Conservation (phyloP, 345 rosid species). For the Corchorus olitorius region DNA sequence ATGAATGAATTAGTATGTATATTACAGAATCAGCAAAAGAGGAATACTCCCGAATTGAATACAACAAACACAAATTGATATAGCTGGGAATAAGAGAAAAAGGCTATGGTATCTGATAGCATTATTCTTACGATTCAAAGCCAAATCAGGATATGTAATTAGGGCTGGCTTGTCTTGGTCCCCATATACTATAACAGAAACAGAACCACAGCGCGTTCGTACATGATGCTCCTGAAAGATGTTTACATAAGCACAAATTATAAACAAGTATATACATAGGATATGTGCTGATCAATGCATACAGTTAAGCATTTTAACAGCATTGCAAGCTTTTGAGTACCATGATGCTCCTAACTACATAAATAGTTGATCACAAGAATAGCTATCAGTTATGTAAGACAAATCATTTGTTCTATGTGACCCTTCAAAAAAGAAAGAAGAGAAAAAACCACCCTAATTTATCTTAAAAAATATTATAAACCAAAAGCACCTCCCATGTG, state of each 20-base stretch:
- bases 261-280: conserved; percentile 16
- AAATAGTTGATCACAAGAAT: conserved; percentile 14
- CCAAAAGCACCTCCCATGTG: conserved; percentile 58
- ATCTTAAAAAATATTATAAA: conserved; percentile 32
- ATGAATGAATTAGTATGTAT: not conserved
- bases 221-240: conserved; percentile 75
- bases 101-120: conserved; percentile 18
- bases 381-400: conserved; percentile 25
- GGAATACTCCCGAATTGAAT: not conserved
- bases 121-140: conserved; percentile 65
- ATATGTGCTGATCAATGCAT: not conserved
- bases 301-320: not conserved
- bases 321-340: conserved; percentile 20
- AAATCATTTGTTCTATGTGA: conserved; percentile 21
- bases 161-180: conserved; percentile 85
- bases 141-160: conserved; percentile 90
- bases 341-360: conserved; percentile 30
- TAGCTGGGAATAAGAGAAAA: not conserved
- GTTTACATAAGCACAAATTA: conserved; percentile 3
- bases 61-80: conserved; percentile 4
- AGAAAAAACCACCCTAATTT: conserved; percentile 19
- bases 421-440: not conserved
- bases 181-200: conserved; percentile 83
- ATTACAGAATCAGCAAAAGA: not conserved
- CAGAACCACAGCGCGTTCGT: conserved; percentile 67